Evolutionary conservation across 2,329 filamentous ascomycete species (phyloP), one percentile per base, ranked within the genome.

Genomic region (Scedosporium boydii): DNA sequence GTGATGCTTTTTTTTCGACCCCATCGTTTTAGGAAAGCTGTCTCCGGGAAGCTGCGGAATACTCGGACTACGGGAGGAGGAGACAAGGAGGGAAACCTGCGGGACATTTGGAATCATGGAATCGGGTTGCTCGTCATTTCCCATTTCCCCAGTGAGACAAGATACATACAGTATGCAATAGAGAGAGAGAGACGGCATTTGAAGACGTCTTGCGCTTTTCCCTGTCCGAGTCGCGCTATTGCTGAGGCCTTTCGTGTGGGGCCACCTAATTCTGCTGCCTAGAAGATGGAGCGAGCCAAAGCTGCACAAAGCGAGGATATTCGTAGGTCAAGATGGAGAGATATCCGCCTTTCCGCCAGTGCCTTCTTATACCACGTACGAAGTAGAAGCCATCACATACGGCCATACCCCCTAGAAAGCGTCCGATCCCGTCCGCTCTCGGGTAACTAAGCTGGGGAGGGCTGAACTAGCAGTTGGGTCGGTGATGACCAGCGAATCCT

Each of bases 161-260:
- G 44, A 60, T 60, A 53, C 44, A 53, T 60, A 60, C 44, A 53
- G 59, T 60, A 51, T 60, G 59, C 51, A 60, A 60, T 60, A 60
- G 59, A 60, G 21, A 59, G 44, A 34, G 58, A 38, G 34, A 38
- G 34, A 38, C 6, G 10, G 34, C 34, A 38, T 38, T 38, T 42
- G 56, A 34, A 41, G 42, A 42, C 21, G 7, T 38, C 27, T 41
- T 27, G 56, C 23, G 34, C 9, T 38, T 48, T 48, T 21, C 16
- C 44, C 44, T 48, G 44, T 18, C 16, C 14, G 44, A 48, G 44
- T 48, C 44, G 44, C 18, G 44, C 44, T 18, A 21, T 38, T 48
- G 14, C 44, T 14, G 44, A 18, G 44, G n/a, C 18, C 6, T 6
- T 2, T 3, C 44, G 16, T 48, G 16, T 48, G 44, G 44, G 9